Evolutionary conservation across 805 yeast genomes (phyloP).

Genomic region (Nakazawaea molendinolei): DNA sequence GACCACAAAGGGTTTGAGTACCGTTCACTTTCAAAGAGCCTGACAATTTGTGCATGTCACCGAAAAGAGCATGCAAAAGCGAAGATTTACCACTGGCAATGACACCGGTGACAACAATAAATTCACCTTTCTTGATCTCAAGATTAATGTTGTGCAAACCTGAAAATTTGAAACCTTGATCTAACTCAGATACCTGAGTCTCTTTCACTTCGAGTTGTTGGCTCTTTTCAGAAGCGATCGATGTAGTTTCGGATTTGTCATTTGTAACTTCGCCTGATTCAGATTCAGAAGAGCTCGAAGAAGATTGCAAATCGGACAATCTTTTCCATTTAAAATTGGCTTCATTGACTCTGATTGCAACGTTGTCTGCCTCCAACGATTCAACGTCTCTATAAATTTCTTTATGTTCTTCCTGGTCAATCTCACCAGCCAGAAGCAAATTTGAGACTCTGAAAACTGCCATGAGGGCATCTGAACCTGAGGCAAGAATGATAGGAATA

Average conservation of each 20-base stretch:
- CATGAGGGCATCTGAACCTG: slow-evolving; percentile 38
- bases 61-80: slow-evolving; percentile 29
- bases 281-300: too few relatives aligned
- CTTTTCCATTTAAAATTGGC: slow-evolving; percentile 64
- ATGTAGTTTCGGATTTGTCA: too few relatives aligned
- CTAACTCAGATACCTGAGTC: slow-evolving; percentile 6
- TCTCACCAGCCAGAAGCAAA: slow-evolving; percentile 15
- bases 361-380: slow-evolving; percentile 9
- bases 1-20: slow-evolving; percentile 19
- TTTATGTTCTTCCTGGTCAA: slow-evolving; percentile 1
- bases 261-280: too few relatives aligned
- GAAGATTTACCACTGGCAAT: slow-evolving; percentile 34
- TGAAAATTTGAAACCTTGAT: slow-evolving; percentile 15
- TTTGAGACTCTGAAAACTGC: slow-evolving; percentile 28
- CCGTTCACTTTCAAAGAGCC: slow-evolving; percentile 25
- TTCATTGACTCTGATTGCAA: slow-evolving; percentile 38
- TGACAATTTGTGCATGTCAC: slow-evolving; percentile 27
- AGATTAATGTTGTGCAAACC: slow-evolving; percentile 26
- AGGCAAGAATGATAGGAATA: slow-evolving; percentile 36
- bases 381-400: slow-evolving; percentile 2
- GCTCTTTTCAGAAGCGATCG: too few relatives aligned
- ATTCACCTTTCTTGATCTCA: slow-evolving; percentile 25
- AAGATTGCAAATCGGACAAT: slow-evolving; percentile 11
- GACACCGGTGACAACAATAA: slow-evolving; percentile 29
- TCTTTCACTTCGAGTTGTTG: too few relatives aligned